Evolutionary conservation across 352 stramenopile genomes (phyloP).

Genomic region (Pythium pyrilobum): DNA sequence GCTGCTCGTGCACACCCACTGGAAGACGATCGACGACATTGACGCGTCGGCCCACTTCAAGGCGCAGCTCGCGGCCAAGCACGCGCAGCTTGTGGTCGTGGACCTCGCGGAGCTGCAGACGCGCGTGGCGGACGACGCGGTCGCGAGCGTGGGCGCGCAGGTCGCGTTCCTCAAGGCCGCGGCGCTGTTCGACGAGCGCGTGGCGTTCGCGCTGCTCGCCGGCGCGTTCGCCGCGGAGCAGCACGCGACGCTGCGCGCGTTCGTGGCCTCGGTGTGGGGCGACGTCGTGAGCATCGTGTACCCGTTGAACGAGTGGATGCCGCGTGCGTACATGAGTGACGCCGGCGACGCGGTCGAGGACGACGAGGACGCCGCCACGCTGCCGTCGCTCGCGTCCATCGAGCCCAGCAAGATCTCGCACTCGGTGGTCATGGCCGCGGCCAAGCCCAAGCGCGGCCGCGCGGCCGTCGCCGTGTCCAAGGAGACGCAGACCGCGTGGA

Average conservation of each 20-base stretch:
- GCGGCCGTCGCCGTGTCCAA: constrained; percentile 25
- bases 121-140: constrained; percentile 42
- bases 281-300: constrained; percentile 48
- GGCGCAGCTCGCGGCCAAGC: constrained; percentile 42
- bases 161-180: constrained; percentile 63
- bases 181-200: constrained; percentile 46
- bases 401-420: constrained; percentile 53
- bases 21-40: constrained; percentile 63
- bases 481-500: constrained; percentile 60
- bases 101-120: constrained; percentile 45
- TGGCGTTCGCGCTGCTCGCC: constrained; percentile 53
- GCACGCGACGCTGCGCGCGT: constrained; percentile 43
- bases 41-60: constrained; percentile 53
- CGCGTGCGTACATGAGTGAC: constrained; percentile 13
- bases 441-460: constrained; percentile 39
- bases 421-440: constrained; percentile 12
- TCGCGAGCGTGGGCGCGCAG: constrained; percentile 42
- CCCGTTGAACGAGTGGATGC: constrained; percentile 39
- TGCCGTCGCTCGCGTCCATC: constrained; percentile 24
- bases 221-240: constrained; percentile 30
- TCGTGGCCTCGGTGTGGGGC: constrained; percentile 58
- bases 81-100: constrained; percentile 43
- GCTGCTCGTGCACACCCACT: constrained; percentile 47
- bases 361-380: constrained; percentile 8
- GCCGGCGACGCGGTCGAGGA: neutral